Evolutionary conservation across 2,329 filamentous ascomycete genomes (phyloP).

Genomic region (Stagonosporopsis cucurbitacearum): DNA sequence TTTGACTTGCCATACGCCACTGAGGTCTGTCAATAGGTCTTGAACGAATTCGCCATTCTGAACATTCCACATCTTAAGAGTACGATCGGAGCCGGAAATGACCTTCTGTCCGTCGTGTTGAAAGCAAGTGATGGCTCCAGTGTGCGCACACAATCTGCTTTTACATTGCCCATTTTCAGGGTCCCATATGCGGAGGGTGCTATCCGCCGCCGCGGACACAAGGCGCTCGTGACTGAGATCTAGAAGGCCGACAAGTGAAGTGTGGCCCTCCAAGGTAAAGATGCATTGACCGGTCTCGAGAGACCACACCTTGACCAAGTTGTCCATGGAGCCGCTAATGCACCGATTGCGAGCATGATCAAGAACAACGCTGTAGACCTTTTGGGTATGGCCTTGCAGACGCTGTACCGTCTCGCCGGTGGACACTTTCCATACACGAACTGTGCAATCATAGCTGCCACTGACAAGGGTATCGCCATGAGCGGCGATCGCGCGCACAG

Average conservation of each 20-base stretch:
- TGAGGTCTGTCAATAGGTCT: slow-evolving; percentile 89
- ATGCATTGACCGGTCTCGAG: slow-evolving; percentile 83
- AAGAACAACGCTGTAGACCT: slow-evolving; percentile 96
- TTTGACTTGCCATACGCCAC: slow-evolving; percentile 98
- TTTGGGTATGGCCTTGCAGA: slow-evolving; percentile 84
- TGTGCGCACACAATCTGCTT: slow-evolving; percentile 89
- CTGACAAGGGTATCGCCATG: slow-evolving; percentile 96
- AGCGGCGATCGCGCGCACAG: slow-evolving; percentile 93
- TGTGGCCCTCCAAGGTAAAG: slow-evolving; percentile 91
- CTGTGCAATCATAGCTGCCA: slow-evolving; percentile 94
- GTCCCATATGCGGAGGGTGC: slow-evolving; percentile 95
- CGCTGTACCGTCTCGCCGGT: slow-evolving; percentile 88
- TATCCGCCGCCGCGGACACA: slow-evolving; percentile 94
- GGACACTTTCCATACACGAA: slow-evolving; percentile 96
- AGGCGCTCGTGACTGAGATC: slow-evolving; percentile 89
- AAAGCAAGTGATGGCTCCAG: slow-evolving; percentile 97
- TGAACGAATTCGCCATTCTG: slow-evolving; percentile 89
- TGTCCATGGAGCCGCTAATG: slow-evolving; percentile 98
- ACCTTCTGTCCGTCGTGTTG: slow-evolving; percentile 97
- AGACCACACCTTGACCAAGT: slow-evolving; percentile 97
- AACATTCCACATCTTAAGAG: slow-evolving; percentile 98
- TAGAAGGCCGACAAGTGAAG: slow-evolving; percentile 86
- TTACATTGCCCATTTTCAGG: slow-evolving; percentile 91
- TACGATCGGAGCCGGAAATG: slow-evolving; percentile 93
- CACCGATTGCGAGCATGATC: slow-evolving; percentile 92